These are phyloP conservation scores for Paspalum notatum DNA, from an alignment of 176 grass and related monocot genomes.

Conservation along the genomic window DNA sequence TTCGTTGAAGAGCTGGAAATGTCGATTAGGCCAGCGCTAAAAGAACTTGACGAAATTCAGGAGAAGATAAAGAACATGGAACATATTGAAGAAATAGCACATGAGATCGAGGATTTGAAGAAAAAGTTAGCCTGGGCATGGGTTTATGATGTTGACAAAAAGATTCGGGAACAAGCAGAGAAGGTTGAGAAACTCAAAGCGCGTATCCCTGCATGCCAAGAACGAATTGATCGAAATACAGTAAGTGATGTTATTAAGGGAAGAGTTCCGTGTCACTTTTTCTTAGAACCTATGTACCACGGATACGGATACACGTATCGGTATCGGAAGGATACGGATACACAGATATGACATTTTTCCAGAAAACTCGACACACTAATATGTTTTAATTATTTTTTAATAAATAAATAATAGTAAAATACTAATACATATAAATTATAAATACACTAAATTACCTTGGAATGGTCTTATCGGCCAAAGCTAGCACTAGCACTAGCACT, in stretches of 20 bases:
- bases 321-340: too few species aligned
- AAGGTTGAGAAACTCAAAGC: conserved; percentile 82
- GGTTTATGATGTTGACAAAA: conserved; percentile 81
- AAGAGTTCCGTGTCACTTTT: conserved; percentile 17
- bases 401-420: too few species aligned
- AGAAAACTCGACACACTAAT: too few species aligned
- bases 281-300: neutral
- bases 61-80: conserved; percentile 94
- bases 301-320: too few species aligned
- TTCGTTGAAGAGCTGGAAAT: conserved; percentile 74
- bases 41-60: conserved; percentile 74
- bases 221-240: conserved; percentile 59
- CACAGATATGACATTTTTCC: too few species aligned
- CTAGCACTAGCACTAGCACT: too few species aligned
- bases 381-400: too few species aligned
- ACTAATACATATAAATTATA: too few species aligned
- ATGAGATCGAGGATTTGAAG: conserved; percentile 72
- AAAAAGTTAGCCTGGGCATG: conserved; percentile 94
- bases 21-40: conserved; percentile 66
- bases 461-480: too few species aligned
- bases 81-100: conserved; percentile 90
- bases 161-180: conserved; percentile 62
- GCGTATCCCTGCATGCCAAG: conserved; percentile 82
- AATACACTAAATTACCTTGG: too few species aligned
- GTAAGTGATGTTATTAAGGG: neutral